Evolutionary conservation across 108 stramenopile genomes (phyloP), one percentile per base, ranked within the genome.

Genomic region (Nitzschia inconspicua): DNA sequence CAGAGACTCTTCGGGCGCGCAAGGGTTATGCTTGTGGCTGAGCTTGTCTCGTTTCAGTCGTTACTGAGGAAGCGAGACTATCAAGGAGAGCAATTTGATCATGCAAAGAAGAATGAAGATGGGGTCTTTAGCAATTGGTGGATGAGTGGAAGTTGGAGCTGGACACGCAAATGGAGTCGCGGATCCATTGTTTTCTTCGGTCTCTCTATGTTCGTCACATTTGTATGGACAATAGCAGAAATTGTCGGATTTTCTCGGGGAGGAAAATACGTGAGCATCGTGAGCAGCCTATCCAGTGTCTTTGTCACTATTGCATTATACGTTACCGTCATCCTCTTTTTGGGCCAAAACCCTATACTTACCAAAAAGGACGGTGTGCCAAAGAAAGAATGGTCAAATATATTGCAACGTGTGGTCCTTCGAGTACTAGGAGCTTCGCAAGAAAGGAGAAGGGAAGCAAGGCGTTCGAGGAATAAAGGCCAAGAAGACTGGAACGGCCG

Each of bases 1-100:
- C 63, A 80, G 36, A 35, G 52, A 27, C 59, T 80, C 1, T 80
- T 80, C 60, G 79, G 79, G 7, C 49, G 79, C 40, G 75, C 79
- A 26, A 30, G 79, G 16, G 74, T 80, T 3, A 72, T 78, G 69
- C 46, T 83, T n/a, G 47, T 83, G 39, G 68, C 82, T 2, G 82
- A 83, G 60, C 64, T 83, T 10, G 76, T 76, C 30, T 76, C 75
- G n/a, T 83, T 83, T 48, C 77, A 83, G 41, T 64, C 68, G 26
- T 58, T 82, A 10, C 62, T 82, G 24, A 47, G 75, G 11, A 66
- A 32, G 20, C 48, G 3, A 55, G 30, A 16, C n/a, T 11, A 51
- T 53, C 37, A 30, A 28, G 63, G 32, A 35, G 19, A 48, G 6
- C 13, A n/a, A 13, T 36, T 43, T 14, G 20, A 41, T 50, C 37